Evolutionary conservation across 176 grass and related monocot genomes (phyloP).

Genomic region (Carex cristatella): DNA sequence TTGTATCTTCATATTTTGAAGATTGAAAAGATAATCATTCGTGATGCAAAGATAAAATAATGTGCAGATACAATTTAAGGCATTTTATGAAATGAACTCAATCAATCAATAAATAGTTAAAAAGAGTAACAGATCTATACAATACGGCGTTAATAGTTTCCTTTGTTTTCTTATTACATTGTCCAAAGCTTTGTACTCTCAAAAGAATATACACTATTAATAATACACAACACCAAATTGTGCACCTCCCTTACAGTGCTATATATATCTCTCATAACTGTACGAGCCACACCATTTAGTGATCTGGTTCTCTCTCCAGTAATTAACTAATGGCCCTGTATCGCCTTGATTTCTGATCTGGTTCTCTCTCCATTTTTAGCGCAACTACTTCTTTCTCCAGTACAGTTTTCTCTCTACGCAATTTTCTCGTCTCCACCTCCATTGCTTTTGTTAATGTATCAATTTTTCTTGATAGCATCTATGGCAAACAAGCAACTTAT

Average conservation of each 20-base stretch:
- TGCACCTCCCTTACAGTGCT: not conserved
- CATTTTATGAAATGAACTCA: not conserved
- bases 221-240: slow-evolving; percentile 12
- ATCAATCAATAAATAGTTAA: not conserved
- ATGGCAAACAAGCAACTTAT: slow-evolving; percentile 5
- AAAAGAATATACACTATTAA: slow-evolving; percentile 8
- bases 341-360: slow-evolving; percentile 61
- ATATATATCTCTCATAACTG: not conserved
- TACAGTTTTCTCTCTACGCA: slow-evolving; percentile 66
- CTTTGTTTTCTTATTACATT: not conserved
- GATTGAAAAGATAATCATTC: not conserved
- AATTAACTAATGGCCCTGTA: slow-evolving; percentile 14
- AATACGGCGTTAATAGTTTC: not conserved
- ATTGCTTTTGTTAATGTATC: slow-evolving; percentile 90
- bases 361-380: slow-evolving; percentile 59
- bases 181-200: slow-evolving; percentile 4
- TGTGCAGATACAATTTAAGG: not conserved
- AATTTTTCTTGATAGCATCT: slow-evolving; percentile 93
- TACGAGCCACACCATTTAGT: too few species aligned
- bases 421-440: slow-evolving; percentile 88
- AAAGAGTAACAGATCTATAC: slow-evolving; percentile 5
- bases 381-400: slow-evolving; percentile 91
- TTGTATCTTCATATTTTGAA: not conserved
- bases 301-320: too few species aligned
- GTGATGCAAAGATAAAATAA: not conserved